These are phyloP conservation scores for Anisodus tanguticus DNA, from an alignment of 257 asterid species.

Conservation along the genomic window DNA sequence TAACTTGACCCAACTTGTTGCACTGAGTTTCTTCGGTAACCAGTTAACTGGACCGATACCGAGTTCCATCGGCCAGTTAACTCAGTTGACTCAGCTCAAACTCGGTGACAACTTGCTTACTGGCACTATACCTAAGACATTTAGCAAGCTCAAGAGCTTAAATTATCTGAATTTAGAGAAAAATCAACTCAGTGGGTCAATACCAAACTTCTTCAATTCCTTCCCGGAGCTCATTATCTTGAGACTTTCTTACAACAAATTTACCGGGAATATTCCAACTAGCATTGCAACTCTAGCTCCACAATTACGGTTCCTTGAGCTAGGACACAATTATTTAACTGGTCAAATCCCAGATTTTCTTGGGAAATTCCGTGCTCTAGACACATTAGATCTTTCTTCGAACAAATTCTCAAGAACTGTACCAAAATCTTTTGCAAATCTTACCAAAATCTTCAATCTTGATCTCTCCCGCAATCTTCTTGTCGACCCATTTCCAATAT, in stretches of 20 bases:
- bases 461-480: slow-evolving; percentile 70
- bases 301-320: slow-evolving; percentile 45
- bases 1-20: slow-evolving; percentile 24
- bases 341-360: slow-evolving; percentile 78
- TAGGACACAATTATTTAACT: slow-evolving; percentile 61
- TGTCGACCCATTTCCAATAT: slow-evolving; percentile 74
- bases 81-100: slow-evolving; percentile 15
- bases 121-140: slow-evolving; percentile 21
- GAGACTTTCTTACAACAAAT: slow-evolving; percentile 46
- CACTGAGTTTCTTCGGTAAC: slow-evolving; percentile 31
- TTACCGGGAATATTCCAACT: slow-evolving; percentile 65
- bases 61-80: slow-evolving; percentile 27
- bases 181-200: slow-evolving; percentile 26
- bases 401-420: slow-evolving; percentile 69
- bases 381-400: slow-evolving; percentile 74
- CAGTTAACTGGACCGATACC: slow-evolving; percentile 32
- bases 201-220: slow-evolving; percentile 15
- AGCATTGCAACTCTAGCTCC: slow-evolving; percentile 56
- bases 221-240: slow-evolving; percentile 24
- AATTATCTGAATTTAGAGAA: slow-evolving; percentile 14
- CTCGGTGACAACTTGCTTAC: slow-evolving; percentile 30
- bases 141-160: slow-evolving; percentile 20
- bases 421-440: slow-evolving; percentile 67
- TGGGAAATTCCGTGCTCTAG: slow-evolving; percentile 61
- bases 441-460: slow-evolving; percentile 81